Evolutionary conservation across 2,329 filamentous ascomycete genomes (phyloP), one percentile per base, ranked within the genome.

Genomic region (Coniochaeta sp.): DNA sequence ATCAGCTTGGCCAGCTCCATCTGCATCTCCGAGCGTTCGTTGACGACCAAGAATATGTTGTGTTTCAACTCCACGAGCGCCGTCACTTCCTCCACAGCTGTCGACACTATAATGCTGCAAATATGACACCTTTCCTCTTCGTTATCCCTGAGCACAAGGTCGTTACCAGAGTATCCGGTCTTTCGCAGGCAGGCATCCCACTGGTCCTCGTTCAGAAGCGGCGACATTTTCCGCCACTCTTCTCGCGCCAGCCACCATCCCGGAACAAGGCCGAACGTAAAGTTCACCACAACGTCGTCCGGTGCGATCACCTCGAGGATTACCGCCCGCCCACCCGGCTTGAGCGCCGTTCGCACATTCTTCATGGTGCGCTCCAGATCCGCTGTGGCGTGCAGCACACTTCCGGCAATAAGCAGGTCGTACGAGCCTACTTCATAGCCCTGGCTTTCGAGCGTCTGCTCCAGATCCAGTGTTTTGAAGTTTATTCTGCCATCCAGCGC

Each of bases 141-240:
- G 50, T 61, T 65, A 50, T 69, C 67, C 40, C 64, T 63, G 9
- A 69, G 42, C 12, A 62, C 58, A 4, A 69, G 17, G 54, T 70
- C 65, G 44, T 63, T 67, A 2, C 67, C 66, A 16, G 64, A 65
- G 58, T 65, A 68, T 2, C 68, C 67, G n/a, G 59, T 67, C 5
- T 26, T 32, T 28, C 52, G 24, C 22, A 68, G 60, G 28, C 47
- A 55, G 34, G 56, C 30, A 62, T 68, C 62, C 67, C 66, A 68
- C 19, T 63, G 58, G 1, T 62, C 56, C 40, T 62, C 59, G 30
- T 34, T 19, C 14, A 60, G 8, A 14, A 22, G 8, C 55, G 55
- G 8, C 16, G 55, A 57, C 30, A 10, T n/a, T 19, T 9, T 8
- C 5, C 61, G 59, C 59, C 59, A 60, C 19, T 58, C 57, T 32